Evolutionary conservation across 139 green algal genomes (phyloP), one percentile per base, ranked within the genome.

Genomic region (Coccomyxa sp.): DNA sequence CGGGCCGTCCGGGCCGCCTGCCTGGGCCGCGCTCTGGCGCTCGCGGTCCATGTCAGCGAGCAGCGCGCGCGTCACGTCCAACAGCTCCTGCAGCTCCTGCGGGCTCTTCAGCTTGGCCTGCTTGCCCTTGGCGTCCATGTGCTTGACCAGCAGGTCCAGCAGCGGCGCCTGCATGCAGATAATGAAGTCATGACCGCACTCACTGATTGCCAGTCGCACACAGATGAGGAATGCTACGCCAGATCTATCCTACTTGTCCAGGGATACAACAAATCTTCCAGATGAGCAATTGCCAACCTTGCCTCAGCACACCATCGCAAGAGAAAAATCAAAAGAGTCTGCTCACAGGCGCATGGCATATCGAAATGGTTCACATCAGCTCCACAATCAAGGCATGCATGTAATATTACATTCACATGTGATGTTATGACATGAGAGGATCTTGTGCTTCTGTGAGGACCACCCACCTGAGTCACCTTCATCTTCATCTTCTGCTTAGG

Each of bases 401-500:
- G n/a, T n/a, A n/a, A n/a, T n/a, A n/a, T n/a, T n/a, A n/a, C n/a
- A n/a, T n/a, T n/a, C n/a, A n/a, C n/a, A n/a, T n/a, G n/a, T n/a
- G n/a, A n/a, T n/a, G n/a, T n/a, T n/a, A n/a, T n/a, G n/a, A n/a
- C n/a, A n/a, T n/a, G n/a, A n/a, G n/a, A n/a, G n/a, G n/a, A n/a
- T n/a, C n/a, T n/a, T n/a, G n/a, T n/a, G n/a, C n/a, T n/a, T n/a
- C n/a, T n/a, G n/a, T n/a, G n/a, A n/a, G 14, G 7, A 71, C 12
- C 8, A 12, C 44, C 7, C 81, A 88, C 81, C 85, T 97, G 88
- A 1, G 82, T 93, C 24, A 98, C 86, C 39, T 86, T 88, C 84
- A 99, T 88, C 86, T 98, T 98, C 85, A 99, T 92, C 87, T 98
- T 99, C 81, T 98, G 95, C 84, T 99, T 99, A n/a, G 96, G 96